Evolutionary conservation across 1,284 basidiomycete species (phyloP).

Genomic region (Fomitopsis schrenkii): DNA sequence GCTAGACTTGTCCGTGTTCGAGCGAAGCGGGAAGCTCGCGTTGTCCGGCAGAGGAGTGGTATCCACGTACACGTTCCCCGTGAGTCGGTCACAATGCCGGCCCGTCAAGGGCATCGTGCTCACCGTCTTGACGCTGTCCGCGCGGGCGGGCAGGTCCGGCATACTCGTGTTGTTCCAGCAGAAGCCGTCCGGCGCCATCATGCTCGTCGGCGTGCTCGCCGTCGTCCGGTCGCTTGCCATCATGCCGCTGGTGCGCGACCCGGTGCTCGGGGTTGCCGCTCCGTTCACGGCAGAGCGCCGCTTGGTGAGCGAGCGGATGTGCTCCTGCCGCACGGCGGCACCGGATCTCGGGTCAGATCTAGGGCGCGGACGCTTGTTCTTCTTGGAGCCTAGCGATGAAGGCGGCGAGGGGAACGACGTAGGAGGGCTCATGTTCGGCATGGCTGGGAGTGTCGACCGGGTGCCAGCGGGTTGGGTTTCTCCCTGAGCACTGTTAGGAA

Average conservation of each 20-base stretch:
- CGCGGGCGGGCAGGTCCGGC: slow-evolving; percentile 6
- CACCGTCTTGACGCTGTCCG: slow-evolving; percentile 9
- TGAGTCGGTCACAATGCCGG: background rate
- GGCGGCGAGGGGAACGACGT: background rate
- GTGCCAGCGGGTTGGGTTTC: background rate
- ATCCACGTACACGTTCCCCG: background rate
- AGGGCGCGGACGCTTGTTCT: background rate
- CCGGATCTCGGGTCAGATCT: background rate
- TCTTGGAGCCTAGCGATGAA: background rate
- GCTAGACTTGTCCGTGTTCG: background rate
- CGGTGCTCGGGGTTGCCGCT: background rate
- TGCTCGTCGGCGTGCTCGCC: slow-evolving; percentile 1
- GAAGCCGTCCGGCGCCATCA: background rate
- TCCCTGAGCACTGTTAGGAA: background rate
- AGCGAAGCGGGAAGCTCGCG: background rate
- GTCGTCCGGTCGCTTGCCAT: background rate
- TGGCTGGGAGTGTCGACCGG: background rate
- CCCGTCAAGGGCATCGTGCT: background rate
- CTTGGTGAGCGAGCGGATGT: background rate
- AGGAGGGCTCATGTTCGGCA: background rate
- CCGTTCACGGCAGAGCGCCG: background rate
- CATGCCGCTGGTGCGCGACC: background rate
- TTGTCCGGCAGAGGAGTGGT: background rate
- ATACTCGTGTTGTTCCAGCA: background rate
- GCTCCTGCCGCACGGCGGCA: background rate